phyloP scores from a whole-genome alignment of 2,329 filamentous ascomycete genomes.

The Hymenoscyphus linearis region DNA sequence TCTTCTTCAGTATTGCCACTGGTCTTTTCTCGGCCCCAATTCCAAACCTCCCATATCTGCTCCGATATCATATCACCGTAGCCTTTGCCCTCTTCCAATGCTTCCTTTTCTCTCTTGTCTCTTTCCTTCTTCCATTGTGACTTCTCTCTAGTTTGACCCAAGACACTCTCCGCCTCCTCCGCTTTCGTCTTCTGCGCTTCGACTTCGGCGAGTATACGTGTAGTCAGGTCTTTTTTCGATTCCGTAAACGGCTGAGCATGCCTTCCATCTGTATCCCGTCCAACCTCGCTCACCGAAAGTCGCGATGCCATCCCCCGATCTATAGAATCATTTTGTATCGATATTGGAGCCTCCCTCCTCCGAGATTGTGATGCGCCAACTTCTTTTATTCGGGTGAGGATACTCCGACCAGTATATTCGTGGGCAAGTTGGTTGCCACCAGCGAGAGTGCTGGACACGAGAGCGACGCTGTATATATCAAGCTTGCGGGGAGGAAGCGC shows the following conservation, averaged over 20 bases:
- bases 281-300: not conserved
- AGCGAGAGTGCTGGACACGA: conserved; percentile 37
- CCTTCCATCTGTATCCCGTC: not conserved
- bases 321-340: not conserved
- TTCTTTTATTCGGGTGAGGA: conserved; percentile 13
- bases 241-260: not conserved
- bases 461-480: conserved; percentile 52
- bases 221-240: not conserved
- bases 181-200: conserved; percentile 10
- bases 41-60: conserved; percentile 41
- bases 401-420: conserved; percentile 28
- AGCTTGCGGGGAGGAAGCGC: conserved; percentile 56
- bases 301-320: not conserved
- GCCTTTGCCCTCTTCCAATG: conserved; percentile 29
- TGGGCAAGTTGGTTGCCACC: conserved; percentile 28
- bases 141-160: conserved; percentile 48
- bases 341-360: not conserved
- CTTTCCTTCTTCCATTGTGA: conserved; percentile 29
- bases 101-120: conserved; percentile 24
- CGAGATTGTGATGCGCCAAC: not conserved
- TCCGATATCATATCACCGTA: conserved; percentile 37
- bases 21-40: conserved; percentile 36
- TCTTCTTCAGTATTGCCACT: conserved; percentile 7
- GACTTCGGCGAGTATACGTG: not conserved
- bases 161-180: conserved; percentile 22